Evolutionary conservation across 1,284 basidiomycete genomes (phyloP).

Genomic region (Boletus nobilissimus): DNA sequence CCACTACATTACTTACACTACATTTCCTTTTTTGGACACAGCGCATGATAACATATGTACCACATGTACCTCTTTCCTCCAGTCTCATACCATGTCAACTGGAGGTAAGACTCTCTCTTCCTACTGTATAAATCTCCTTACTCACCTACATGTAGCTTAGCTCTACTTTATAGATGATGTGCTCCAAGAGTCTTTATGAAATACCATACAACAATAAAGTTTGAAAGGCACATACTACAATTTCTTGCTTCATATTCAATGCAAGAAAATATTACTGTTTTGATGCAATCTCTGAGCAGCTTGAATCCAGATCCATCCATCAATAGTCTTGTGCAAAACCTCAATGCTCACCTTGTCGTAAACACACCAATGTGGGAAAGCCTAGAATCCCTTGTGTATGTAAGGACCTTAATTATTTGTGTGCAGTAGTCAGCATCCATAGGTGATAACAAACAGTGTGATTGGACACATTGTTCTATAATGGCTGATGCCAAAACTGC

Average conservation of each 20-base stretch:
- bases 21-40: too few relatives aligned
- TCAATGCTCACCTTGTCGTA: slow-evolving; percentile 76
- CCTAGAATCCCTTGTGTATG: slow-evolving; percentile 88
- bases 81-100: background rate
- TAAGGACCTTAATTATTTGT: slow-evolving; percentile 87
- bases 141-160: too few relatives aligned
- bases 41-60: too few relatives aligned
- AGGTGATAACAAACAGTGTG: slow-evolving; percentile 90
- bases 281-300: slow-evolving; percentile 86
- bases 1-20: too few relatives aligned
- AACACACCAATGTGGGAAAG: slow-evolving; percentile 88
- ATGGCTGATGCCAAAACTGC: slow-evolving; percentile 67
- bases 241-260: slow-evolving; percentile 97
- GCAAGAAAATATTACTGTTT: slow-evolving; percentile 89
- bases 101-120: too few relatives aligned
- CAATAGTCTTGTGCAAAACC: background rate
- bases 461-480: slow-evolving; percentile 92
- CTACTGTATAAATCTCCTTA: too few relatives aligned
- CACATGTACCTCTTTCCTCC: background rate
- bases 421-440: slow-evolving; percentile 97
- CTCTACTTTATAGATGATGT: too few relatives aligned
- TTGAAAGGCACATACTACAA: slow-evolving; percentile 70
- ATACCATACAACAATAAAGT: background rate
- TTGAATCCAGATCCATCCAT: slow-evolving; percentile 46
- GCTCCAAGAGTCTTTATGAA: too few relatives aligned